These are phyloP conservation scores for Rhododendron vialii DNA, from an alignment of 148 eudicot species.

Conservation along the genomic window DNA sequence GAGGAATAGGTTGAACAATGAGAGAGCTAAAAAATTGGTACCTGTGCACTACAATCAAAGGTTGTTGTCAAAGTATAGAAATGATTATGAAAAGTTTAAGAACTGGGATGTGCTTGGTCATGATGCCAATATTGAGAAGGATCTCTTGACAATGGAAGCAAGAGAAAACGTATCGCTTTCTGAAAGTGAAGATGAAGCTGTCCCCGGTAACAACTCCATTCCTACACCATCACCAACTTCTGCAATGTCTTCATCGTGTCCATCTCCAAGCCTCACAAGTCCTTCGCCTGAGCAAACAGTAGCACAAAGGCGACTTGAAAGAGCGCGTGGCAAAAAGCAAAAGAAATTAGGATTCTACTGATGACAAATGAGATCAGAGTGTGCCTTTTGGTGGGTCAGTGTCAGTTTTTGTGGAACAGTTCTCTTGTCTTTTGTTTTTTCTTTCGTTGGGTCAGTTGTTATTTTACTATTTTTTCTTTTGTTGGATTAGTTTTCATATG, in stretches of 20 bases:
- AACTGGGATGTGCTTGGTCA: not conserved
- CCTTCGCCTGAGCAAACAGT: not conserved
- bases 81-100: not conserved
- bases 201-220: not conserved
- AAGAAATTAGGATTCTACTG: not conserved
- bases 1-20: too few relatives aligned
- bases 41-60: too few relatives aligned
- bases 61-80: not conserved
- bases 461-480: too few relatives aligned
- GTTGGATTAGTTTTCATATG: too few relatives aligned
- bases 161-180: not conserved
- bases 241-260: not conserved
- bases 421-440: not conserved
- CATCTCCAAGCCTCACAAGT: not conserved
- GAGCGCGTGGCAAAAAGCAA: not conserved
- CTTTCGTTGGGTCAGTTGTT: not conserved
- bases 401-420: not conserved
- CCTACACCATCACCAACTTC: not conserved
- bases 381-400: too few relatives aligned
- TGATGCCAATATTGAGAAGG: not conserved
- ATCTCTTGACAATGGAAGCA: not conserved
- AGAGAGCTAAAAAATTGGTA: too few relatives aligned
- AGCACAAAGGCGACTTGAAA: not conserved
- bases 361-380: too few relatives aligned
- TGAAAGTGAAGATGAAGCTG: not conserved